A percentile compares a stretch with the other conserved stretches of the same genome.
These are phyloP conservation scores for Rhexocercosporidium sp. DNA, from an alignment of 2,329 filamentous ascomycete genomes.

Conservation along the genomic window DNA sequence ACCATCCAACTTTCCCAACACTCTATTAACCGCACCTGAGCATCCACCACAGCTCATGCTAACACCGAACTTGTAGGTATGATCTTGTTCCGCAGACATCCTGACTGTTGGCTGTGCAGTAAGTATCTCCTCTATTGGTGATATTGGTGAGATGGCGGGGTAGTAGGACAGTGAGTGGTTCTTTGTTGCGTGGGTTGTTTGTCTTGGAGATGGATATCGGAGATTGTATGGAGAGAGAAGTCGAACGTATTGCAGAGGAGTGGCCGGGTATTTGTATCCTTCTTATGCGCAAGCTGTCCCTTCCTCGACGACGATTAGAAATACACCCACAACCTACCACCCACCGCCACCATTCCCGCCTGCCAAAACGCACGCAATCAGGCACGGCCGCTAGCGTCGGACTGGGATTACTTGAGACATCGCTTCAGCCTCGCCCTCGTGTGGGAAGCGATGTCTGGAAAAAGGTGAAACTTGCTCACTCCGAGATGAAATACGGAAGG, in stretches of 20 bases:
- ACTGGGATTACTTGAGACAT: background rate
- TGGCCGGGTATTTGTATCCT: background rate
- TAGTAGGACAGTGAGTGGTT: background rate
- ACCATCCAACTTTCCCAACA: conserved; percentile 93
- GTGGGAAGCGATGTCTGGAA: background rate
- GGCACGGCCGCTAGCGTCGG: conserved; percentile 12
- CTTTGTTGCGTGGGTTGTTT: background rate
- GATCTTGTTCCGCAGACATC: conserved; percentile 60
- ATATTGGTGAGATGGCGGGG: background rate
- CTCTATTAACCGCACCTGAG: conserved; percentile 90
- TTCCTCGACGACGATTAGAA: background rate
- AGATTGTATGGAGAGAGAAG: background rate
- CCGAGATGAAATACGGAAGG: background rate
- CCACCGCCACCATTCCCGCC: too few species aligned
- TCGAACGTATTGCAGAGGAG: background rate
- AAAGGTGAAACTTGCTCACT: conserved; percentile 11
- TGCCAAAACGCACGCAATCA: background rate
- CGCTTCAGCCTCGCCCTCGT: background rate
- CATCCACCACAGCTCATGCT: conserved; percentile 95
- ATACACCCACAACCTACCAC: background rate
- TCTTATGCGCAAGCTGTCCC: background rate
- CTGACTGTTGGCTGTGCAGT: background rate
- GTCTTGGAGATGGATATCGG: background rate
- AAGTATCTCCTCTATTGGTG: background rate
- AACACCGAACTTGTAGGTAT: conserved; percentile 95